Base-by-base conservation (phyloP, 2,329 filamentous ascomycete species). In the Chrysosporium queenslandicum region DNA sequence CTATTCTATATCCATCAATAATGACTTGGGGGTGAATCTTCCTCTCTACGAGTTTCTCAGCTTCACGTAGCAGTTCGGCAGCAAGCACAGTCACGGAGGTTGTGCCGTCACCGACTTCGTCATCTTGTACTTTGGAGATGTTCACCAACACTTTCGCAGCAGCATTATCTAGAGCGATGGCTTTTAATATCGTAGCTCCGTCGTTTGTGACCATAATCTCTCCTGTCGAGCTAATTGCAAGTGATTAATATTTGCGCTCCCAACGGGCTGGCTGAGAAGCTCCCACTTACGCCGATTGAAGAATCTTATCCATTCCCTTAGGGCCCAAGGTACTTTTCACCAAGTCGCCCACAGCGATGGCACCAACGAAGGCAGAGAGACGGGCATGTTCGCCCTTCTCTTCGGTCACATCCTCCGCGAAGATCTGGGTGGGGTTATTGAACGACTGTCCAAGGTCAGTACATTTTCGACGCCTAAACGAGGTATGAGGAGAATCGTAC, bases 21-120 rank as follows among this genome's bases (percentile, higher is more conserved):
- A 98, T 98, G 49, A 92, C 97, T 78, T 98, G 92, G 48, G 92
- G 92, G 71, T 98, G 92, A 63, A 98, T 96, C 76, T 97, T 97
- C 77, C 91, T 89, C 75, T 94, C 87, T 61, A 98, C 88, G 46
- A 98, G 80, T 75, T 94, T 91, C 76, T 98, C 92, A 45, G 92
- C 92, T 73, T 98, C 92, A 58, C 92, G 85, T 58, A 98, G 78
- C 55, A 98, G 80, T 75, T 98, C 92, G 55, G 92, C 92, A 36
- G 92, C 90, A 58, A 98, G 77, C 14, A 98, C 92, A 40, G 92
- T 85, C 53, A 98, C 92, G n/a, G 90, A 97, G 20, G 92, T 98
- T 42, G 92, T 98, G 54, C 92, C 92, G 68, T 98, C 92, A 66
- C 92, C 92, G 21, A 98, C 91, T 71, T 98, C 92, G 68, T 98